Base-by-base conservation (phyloP, 2,329 filamentous ascomycete species). In the Leptographium galeiforme region DNA sequence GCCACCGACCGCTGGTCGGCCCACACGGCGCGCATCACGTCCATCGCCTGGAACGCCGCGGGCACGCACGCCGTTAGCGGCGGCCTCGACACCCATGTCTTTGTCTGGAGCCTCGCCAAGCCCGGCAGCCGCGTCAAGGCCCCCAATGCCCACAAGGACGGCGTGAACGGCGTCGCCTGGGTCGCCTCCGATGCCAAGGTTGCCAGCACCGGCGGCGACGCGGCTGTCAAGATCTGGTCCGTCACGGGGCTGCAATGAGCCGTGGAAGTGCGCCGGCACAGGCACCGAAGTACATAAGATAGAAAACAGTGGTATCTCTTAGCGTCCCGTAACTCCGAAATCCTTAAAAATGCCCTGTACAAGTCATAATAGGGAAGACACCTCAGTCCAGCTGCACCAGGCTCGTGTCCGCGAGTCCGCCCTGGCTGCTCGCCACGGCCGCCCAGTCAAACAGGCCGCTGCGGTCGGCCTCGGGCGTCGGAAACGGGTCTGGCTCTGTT, bases 121-220 rank as follows among this genome's bases (percentile, higher is more conserved):
- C 91, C 91, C 0, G 89, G 88, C 2, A 87, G 87, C 68, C 79
- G 91, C 60, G 79, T 94, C 60, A 91, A 93, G 72, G 84, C 82
- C 14, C 70, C 82, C 25, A 95, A 95, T 64, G 89, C 91, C 50
- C 93, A 98, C 71, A 96, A 96, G 71, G 93, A 97, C 64, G 93
- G 93, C 11, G 89, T 97, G 18, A 89, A 85, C 60, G 91, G 87
- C 16, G 85, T 97, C 16, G 78, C 78, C 13, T 98, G 91, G 73
- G 75, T 87, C 14, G 77, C 76, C 33, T 80, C 77, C 10, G 74
- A 74, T 55, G 68, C 68, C 18, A 87, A 79, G 69, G 75, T 97
- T 50, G 82, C 87, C 11, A 94, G 85, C 60, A 81, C 81, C 6
- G 93, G 93, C 47, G 87, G 84, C 12, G 93, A 98, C 75, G 91